These are phyloP conservation scores for Groenewaldozyma auringiensis DNA, from an alignment of 1,139 yeast species.

Conservation along the genomic window DNA sequence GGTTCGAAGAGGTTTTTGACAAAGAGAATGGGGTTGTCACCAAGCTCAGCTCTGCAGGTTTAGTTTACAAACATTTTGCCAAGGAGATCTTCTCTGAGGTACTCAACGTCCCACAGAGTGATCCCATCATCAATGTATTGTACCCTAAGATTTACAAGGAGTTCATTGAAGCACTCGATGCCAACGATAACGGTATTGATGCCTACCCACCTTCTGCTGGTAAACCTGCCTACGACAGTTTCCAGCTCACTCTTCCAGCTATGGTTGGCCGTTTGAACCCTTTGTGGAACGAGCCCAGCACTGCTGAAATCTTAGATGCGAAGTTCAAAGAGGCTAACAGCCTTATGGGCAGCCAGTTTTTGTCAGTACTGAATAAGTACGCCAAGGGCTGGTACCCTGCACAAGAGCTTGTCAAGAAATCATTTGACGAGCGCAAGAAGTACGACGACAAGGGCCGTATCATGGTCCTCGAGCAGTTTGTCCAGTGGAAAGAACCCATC, in stretches of 20 bases:
- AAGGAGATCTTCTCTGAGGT: constrained; percentile 55
- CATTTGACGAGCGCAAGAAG: constrained; percentile 40
- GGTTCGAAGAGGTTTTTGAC: constrained; percentile 54
- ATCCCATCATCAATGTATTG: constrained; percentile 47
- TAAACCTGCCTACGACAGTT: constrained; percentile 30
- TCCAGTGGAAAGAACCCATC: constrained; percentile 95
- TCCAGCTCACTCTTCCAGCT: constrained; percentile 68
- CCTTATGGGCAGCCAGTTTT: constrained; percentile 76
- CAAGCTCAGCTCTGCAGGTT: constrained; percentile 88
- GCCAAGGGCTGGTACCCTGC: constrained; percentile 94
- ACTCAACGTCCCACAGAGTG: constrained; percentile 28
- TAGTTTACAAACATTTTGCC: constrained; percentile 89
- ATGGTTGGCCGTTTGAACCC: constrained; percentile 77
- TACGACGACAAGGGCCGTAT: constrained; percentile 55
- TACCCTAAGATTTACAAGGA: constrained; percentile 73
- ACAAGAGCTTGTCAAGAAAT: constrained; percentile 62
- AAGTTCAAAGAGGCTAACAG: constrained; percentile 65
- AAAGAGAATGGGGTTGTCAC: constrained; percentile 49
- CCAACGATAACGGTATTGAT: constrained; percentile 88
- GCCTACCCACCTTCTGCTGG: constrained; percentile 45
- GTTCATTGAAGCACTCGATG: constrained; percentile 87
- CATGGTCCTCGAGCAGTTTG: constrained; percentile 59
- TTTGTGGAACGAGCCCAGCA: constrained; percentile 59
- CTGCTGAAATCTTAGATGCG: constrained; percentile 58
- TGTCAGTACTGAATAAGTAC: constrained; percentile 56